Evolutionary conservation across 768 basidiomycete species (phyloP).

Genomic region (Collybia sp.): DNA sequence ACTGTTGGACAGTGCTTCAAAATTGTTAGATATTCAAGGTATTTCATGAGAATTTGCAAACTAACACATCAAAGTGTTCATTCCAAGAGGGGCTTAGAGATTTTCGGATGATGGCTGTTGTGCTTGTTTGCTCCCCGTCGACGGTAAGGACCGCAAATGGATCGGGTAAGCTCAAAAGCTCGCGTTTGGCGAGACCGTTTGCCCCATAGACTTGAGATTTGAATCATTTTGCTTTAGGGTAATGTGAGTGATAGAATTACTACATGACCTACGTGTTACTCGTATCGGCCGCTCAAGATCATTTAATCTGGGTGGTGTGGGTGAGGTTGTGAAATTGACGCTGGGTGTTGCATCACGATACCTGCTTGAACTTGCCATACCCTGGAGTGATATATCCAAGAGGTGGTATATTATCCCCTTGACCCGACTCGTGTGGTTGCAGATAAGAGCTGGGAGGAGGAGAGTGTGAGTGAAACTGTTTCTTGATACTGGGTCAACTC

Average conservation of each 20-base stretch:
- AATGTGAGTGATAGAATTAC: neutral
- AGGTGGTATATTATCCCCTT: neutral
- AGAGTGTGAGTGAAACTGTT: no score
- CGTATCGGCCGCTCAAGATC: slow-evolving; percentile 46
- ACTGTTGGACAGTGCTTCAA: slow-evolving; percentile 61
- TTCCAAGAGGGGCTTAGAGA: slow-evolving; percentile 76
- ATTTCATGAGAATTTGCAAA: slow-evolving; percentile 3
- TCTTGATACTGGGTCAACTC: no score
- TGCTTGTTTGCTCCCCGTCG: slow-evolving; percentile 78
- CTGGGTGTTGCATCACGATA: slow-evolving; percentile 6
- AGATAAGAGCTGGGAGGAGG: no score
- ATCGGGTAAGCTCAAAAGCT: slow-evolving; percentile 78
- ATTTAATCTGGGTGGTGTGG: slow-evolving; percentile 28
- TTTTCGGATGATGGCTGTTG: slow-evolving; percentile 68
- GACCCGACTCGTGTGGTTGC: no score
- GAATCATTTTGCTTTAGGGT: slow-evolving; percentile 3
- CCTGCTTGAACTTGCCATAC: slow-evolving; percentile 25
- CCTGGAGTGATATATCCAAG: neutral
- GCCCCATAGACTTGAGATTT: slow-evolving; percentile 66
- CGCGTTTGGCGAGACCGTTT: slow-evolving; percentile 68
- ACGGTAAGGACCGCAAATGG: slow-evolving; percentile 88
- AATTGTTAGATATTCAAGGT: no score
- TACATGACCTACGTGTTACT: slow-evolving; percentile 39
- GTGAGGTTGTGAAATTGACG: neutral
- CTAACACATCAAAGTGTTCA: slow-evolving; percentile 83